Evolutionary conservation across 2,329 filamentous ascomycete genomes (phyloP).

Genomic region (Cercospora brassicicola): DNA sequence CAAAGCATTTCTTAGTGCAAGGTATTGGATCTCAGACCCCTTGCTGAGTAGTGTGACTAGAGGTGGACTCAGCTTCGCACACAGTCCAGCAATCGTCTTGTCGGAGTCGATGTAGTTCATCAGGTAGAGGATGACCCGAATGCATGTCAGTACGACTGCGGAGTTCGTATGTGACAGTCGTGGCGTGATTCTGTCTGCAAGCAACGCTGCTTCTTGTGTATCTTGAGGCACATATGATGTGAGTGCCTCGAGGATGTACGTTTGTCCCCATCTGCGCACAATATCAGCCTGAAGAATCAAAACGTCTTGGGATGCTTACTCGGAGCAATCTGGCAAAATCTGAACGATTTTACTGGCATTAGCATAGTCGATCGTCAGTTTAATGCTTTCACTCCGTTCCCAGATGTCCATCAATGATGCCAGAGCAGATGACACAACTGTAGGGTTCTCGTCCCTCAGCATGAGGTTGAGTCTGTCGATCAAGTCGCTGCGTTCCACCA

Average conservation of each 20-base stretch:
- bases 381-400: constrained; percentile 96
- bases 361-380: constrained; percentile 94
- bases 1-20: constrained; percentile 88
- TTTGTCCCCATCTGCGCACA: constrained; percentile 82
- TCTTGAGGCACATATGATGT: constrained; percentile 98
- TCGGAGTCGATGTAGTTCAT: constrained; percentile 98
- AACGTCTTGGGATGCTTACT: constrained; percentile 60
- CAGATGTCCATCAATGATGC: constrained; percentile 95
- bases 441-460: constrained; percentile 93
- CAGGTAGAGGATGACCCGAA: constrained; percentile 91
- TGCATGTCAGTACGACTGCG: constrained; percentile 91
- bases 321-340: constrained; percentile 92
- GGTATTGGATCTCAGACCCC: constrained; percentile 96
- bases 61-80: constrained; percentile 89
- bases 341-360: constrained; percentile 98
- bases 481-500: constrained; percentile 87
- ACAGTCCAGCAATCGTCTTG: constrained; percentile 81
- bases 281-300: constrained; percentile 27
- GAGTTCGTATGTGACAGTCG: constrained; percentile 96
- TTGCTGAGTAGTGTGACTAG: constrained; percentile 93
- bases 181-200: constrained; percentile 93
- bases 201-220: constrained; percentile 77
- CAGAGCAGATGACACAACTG: constrained; percentile 90
- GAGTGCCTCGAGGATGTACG: constrained; percentile 93
- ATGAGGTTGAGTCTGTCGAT: constrained; percentile 89